Evolutionary conservation across 345 rosid species (phyloP), one percentile per base, ranked within the genome.

Genomic region (Eucalyptus cloeziana): DNA sequence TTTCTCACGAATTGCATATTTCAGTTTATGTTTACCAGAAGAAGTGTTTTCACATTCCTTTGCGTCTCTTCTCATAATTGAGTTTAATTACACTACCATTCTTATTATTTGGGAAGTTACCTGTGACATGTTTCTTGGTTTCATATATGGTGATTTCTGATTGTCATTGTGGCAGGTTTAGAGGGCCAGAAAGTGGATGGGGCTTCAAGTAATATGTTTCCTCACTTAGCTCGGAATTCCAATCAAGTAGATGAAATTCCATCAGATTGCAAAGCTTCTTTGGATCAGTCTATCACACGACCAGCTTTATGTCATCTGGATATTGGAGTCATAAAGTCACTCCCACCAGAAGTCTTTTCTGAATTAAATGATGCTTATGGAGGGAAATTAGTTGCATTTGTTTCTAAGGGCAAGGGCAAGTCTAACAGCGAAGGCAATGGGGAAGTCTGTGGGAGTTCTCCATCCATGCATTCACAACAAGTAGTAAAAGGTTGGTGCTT

Each of bases 301-400:
- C 99, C 99, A 64, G 93, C 95, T 79, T 89, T 97, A 90, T 91
- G 92, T 86, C 91, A 95, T 88, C 99, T 97, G 85, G 99, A 97
- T 90, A 87, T 96, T 92, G 98, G 93, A 90, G 96, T 97, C 87
- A 88, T 97, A 87, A 94, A 95, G 93, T 93, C 92, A 93, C 99
- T 97, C 91, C 99, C 99, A 87, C 90, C 95, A 40, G 99, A 96
- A 87, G 91, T 97, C 83, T 91, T 96, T 88, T 90, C 95, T 27
- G 99, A 97, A 91, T 87, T 97, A 92, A 96, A 97, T 95, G 96
- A 90, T 89, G 94, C 92, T 71, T 97, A 97, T 87, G 96, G 96
- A 8, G 98, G 97, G 87, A 94, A 96, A 93, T 87, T 97, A 90
- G 90, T 87, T 86, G 93, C 91, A 87, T 93, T 94, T 64, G 94